phyloP scores from a whole-genome alignment of 2,329 filamentous ascomycete species.

The Epichloe uncinata region DNA sequence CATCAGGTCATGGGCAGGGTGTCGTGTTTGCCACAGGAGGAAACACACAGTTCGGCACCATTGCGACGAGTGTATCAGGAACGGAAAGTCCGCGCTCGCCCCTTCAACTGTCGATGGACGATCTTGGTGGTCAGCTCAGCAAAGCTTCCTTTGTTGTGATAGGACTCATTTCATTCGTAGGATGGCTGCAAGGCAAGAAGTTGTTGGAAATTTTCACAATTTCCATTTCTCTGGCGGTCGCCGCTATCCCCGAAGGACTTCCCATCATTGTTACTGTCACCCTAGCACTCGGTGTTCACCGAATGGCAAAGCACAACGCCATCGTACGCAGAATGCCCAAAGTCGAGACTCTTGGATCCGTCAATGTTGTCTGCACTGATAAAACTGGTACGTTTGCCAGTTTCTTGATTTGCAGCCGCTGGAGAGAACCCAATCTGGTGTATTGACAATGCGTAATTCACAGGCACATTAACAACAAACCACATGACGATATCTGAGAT shows the following conservation, averaged over 20 bases:
- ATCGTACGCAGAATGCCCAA: slow-evolving; percentile 94
- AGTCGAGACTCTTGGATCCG: slow-evolving; percentile 94
- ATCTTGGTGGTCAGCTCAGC: slow-evolving; percentile 89
- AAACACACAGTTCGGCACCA: slow-evolving; percentile 89
- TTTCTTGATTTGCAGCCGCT: background rate
- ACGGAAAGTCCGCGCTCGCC: slow-evolving; percentile 94
- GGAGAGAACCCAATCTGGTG: background rate
- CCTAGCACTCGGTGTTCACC: slow-evolving; percentile 81
- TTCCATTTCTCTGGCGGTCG: slow-evolving; percentile 89
- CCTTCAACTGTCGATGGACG: slow-evolving; percentile 90
- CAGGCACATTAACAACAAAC: slow-evolving; percentile 85
- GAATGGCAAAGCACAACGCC: slow-evolving; percentile 90
- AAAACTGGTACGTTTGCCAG: slow-evolving; percentile 56
- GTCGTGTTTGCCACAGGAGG: slow-evolving; percentile 95
- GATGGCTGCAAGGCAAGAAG: slow-evolving; percentile 77
- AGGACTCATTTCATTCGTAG: slow-evolving; percentile 80
- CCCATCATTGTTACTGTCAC: slow-evolving; percentile 98
- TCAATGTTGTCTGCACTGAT: slow-evolving; percentile 98
- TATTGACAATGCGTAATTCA: background rate
- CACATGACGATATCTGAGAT: slow-evolving; percentile 97
- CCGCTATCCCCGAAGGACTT: slow-evolving; percentile 88
- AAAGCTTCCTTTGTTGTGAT: slow-evolving; percentile 96
- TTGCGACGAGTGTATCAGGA: slow-evolving; percentile 83
- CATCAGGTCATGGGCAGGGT: slow-evolving; percentile 88
- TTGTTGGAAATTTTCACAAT: slow-evolving; percentile 95